Evolutionary conservation across 140 eudicot species (phyloP), one percentile per base, ranked within the genome.

Genomic region (Cichorium intybus): DNA sequence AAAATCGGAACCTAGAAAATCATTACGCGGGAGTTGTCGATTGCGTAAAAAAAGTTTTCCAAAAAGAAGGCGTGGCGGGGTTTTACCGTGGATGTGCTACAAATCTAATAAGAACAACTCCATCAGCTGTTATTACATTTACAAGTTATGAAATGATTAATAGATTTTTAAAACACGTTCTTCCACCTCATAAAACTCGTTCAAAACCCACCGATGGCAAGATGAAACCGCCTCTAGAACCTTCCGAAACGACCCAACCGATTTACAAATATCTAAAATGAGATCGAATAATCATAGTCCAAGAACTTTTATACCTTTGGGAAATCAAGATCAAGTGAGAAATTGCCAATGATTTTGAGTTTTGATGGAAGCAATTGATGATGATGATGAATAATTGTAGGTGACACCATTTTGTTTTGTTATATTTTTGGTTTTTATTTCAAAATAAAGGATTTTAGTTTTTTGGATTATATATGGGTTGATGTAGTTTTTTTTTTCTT

Each of bases 81-180:
- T 91, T 91, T 22, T 87, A 87, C 41, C 84, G 96, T 9, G 97
- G 97, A 17, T 91, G 97, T 64, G 95, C 79, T 7, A 87, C 96
- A 14, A 91, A 91, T 76, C 78, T 91, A 26, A 16, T 91, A 60
- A 82, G 97, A 72, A 91, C 97, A 3, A 85, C 95, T 3, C 97
- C 97, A 0, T 82, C 95, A 1, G 95, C 97, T 23, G 90, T 87
- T 4, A 87, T 91, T 55, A 91, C 96, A 12, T 91, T 91, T 69
- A 91, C 97, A 10, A 81, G 85, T 27, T 91, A 82, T 35, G 97
- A 91, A 81, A 87, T 87, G 97, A 85, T 91, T 62, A 86, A 80
- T 62, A 72, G 86, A 76, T 80, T 80, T 64, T 62, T 87, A 63
- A 59, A 56, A n/a, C 80, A 66, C 6, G 72, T 66, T 20, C 54